Evolutionary conservation across 495 filamentous ascomycete species (phyloP), one percentile per base, ranked within the genome.

Genomic region (Xylaria longipes): DNA sequence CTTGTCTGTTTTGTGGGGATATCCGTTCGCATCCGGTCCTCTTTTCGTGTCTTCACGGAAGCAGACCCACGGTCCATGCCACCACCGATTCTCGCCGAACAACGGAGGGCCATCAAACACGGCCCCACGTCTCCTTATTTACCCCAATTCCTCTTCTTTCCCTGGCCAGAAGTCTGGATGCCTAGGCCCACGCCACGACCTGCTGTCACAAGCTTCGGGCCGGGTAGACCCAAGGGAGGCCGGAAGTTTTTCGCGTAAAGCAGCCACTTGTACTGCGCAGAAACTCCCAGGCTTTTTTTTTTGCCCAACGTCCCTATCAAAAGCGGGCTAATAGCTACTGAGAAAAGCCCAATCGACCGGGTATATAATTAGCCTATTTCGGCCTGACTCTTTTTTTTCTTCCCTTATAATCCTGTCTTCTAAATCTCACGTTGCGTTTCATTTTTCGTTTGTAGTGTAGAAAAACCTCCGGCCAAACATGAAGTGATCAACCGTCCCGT

Each of bases 1-100:
- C 4, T 61, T 63, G 60, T 20, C 60, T 43, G 41, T 29, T 29
- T 43, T 63, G 60, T 66, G 63, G 63, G 20, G 45, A 39, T 37
- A 66, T 66, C 63, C 45, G 63, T 52, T 52, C 31, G 52, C 37
- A 12, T 37, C 8, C 63, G 45, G 63, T 43, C 27, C 25, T 66
- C 27, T 66, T 66, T 12, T 50, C 41, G 63, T 50, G 12, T 52
- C 25, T 52, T 35, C 17, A 27, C 43, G 63, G 63, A 63, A 27
- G 35, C 37, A 39, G n/a, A 11, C 29, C 54, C 63, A 50, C 43
- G 12, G 33, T 22, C 63, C 63, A 41, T n/a, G 60, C 60, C 60
- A 37, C 37, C 9, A 63, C 39, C 63, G 45, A 66, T 66, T 66
- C 63, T 66, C 63, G 63, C 63, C 63, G 63, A 66, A 43, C 37